phyloP scores from a whole-genome alignment of 306 rosid genomes.

The Casuarina equisetifolia region DNA sequence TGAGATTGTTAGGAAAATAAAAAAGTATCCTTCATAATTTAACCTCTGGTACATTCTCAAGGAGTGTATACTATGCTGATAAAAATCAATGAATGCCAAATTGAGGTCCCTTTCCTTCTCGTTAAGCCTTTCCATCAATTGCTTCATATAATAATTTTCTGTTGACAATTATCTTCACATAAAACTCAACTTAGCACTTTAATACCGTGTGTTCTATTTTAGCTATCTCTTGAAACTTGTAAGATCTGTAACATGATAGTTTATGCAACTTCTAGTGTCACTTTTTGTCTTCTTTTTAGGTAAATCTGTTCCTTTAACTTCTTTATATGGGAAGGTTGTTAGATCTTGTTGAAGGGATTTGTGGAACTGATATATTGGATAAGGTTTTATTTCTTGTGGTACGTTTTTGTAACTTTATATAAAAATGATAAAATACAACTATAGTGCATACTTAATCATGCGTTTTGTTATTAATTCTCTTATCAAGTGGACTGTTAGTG shows the following conservation, averaged over 20 bases:
- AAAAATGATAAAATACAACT: conserved; percentile 19
- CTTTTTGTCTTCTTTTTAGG: background rate
- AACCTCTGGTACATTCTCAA: background rate
- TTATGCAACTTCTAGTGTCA: background rate
- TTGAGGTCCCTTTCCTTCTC: background rate
- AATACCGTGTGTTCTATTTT: background rate
- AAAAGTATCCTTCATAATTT: background rate
- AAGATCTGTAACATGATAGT: background rate
- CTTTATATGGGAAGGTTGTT: background rate
- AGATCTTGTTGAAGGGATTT: background rate
- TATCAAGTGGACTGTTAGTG: conserved; percentile 26
- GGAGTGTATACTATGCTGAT: background rate
- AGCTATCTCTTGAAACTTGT: background rate
- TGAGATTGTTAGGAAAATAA: background rate
- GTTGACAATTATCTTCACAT: background rate
- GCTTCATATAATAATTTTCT: background rate
- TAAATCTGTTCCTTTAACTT: background rate
- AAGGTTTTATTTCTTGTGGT: background rate
- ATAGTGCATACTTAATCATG: conserved; percentile 11
- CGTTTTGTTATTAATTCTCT: conserved; percentile 17
- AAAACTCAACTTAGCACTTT: background rate
- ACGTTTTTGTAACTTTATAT: background rate
- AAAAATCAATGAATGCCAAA: background rate
- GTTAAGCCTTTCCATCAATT: background rate
- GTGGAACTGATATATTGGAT: background rate